Evolutionary conservation across 768 basidiomycete species (phyloP).

Genomic region (Tulasnella sp.): DNA sequence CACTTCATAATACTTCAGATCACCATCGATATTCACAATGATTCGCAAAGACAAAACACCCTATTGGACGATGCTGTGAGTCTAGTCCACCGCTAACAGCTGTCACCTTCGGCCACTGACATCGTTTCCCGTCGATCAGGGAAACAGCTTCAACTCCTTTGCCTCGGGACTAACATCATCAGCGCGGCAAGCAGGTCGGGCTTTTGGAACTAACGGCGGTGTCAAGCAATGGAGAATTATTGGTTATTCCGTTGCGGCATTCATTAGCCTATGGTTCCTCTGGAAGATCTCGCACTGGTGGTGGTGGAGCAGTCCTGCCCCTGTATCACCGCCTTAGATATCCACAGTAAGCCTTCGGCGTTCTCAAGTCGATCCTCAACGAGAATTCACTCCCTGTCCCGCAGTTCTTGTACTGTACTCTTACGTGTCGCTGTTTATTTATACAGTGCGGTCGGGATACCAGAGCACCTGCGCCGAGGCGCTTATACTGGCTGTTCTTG

Average conservation of each 20-base stretch:
- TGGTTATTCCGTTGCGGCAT: slow-evolving; percentile 41
- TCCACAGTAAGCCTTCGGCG: too few species aligned
- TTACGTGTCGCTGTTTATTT: too few species aligned
- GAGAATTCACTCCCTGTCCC: too few species aligned
- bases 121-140: slow-evolving; percentile 30
- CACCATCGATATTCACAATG: slow-evolving; percentile 77
- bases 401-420: too few species aligned
- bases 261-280: slow-evolving; percentile 45
- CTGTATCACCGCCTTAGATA: too few species aligned
- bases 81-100: slow-evolving; percentile 12
- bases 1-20: slow-evolving; percentile 36
- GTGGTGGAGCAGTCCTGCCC: too few species aligned
- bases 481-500: too few species aligned
- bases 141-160: slow-evolving; percentile 55
- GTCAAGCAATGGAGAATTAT: slow-evolving; percentile 60
- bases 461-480: too few species aligned
- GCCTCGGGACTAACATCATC: slow-evolving; percentile 50
- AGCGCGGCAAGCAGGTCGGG: slow-evolving; percentile 54
- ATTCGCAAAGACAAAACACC: slow-evolving; percentile 70
- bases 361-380: too few species aligned
- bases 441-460: too few species aligned
- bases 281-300: slow-evolving; percentile 31
- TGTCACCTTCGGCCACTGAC: neutral
- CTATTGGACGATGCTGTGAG: slow-evolving; percentile 66
- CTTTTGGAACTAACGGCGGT: slow-evolving; percentile 58